These are phyloP conservation scores for Alliaria petiolata DNA, from an alignment of 345 rosid genomes.

Conservation along the genomic window DNA sequence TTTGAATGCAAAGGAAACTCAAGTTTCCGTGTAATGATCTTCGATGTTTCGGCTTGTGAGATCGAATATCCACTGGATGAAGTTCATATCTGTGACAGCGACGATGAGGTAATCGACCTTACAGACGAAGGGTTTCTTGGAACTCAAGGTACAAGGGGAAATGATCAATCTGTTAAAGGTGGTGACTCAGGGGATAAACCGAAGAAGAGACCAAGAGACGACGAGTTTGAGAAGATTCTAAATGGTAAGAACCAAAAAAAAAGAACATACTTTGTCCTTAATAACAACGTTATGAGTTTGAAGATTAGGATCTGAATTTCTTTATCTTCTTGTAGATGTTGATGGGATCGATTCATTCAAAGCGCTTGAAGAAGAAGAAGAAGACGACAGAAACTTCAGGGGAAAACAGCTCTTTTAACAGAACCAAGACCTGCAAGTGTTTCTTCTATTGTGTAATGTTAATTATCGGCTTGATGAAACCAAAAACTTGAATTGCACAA, in stretches of 20 bases:
- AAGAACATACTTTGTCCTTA: neutral
- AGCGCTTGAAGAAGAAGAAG: slow-evolving; percentile 6
- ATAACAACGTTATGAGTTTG: neutral
- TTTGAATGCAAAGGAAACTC: slow-evolving; percentile 22
- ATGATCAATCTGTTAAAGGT: neutral
- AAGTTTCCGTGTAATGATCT: slow-evolving; percentile 19
- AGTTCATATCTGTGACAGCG: slow-evolving; percentile 21
- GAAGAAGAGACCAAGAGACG: slow-evolving; percentile 1
- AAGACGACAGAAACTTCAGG: slow-evolving; percentile 21
- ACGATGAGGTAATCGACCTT: slow-evolving; percentile 16
- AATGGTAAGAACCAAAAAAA: slow-evolving; percentile 8
- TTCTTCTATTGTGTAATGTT: slow-evolving; percentile 6
- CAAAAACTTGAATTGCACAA: neutral
- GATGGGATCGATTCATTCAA: slow-evolving; percentile 4
- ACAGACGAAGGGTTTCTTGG: neutral
- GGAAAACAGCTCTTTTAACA: slow-evolving; percentile 1
- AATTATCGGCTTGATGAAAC: neutral
- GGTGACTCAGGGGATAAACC: neutral
- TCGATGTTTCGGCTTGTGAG: slow-evolving; percentile 23
- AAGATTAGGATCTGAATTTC: neutral
- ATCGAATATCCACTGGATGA: slow-evolving; percentile 17
- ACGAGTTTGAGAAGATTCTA: slow-evolving; percentile 5
- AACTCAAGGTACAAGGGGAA: neutral
- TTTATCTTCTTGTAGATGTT: slow-evolving; percentile 12
- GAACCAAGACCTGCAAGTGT: slow-evolving; percentile 2